Evolutionary conservation across 2,329 filamentous ascomycete genomes (phyloP).

Genomic region (Phyllosticta ampelicida): DNA sequence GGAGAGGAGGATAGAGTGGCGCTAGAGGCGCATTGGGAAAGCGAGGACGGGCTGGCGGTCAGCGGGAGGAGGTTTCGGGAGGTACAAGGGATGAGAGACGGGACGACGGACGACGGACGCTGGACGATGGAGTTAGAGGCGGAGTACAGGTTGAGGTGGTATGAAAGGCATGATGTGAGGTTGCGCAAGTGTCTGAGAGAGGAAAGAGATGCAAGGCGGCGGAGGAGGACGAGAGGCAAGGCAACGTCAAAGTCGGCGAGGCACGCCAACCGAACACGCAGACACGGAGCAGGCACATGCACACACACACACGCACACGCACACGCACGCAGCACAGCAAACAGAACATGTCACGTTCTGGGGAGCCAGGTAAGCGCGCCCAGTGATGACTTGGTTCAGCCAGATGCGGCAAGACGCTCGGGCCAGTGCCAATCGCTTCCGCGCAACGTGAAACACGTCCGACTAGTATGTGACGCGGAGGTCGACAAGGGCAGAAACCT

Average conservation of each 20-base stretch:
- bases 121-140: neutral
- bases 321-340: neutral
- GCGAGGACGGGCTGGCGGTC: neutral
- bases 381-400: conserved; percentile 3
- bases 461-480: neutral
- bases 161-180: neutral
- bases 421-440: neutral
- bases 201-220: conserved; percentile 13
- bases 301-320: neutral
- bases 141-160: neutral
- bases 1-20: neutral
- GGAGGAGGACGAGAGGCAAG: conserved; percentile 1
- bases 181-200: conserved; percentile 1
- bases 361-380: no score
- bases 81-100: no score
- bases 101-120: no score
- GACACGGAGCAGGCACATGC: neutral
- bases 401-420: neutral
- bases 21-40: neutral
- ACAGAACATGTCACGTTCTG: neutral
- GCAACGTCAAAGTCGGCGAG: neutral
- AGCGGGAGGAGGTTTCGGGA: neutral
- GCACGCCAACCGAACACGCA: neutral
- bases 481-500: neutral
- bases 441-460: neutral